Conservation (phyloP, 208 protist species). For the Wallacemonas sp. region DNA sequence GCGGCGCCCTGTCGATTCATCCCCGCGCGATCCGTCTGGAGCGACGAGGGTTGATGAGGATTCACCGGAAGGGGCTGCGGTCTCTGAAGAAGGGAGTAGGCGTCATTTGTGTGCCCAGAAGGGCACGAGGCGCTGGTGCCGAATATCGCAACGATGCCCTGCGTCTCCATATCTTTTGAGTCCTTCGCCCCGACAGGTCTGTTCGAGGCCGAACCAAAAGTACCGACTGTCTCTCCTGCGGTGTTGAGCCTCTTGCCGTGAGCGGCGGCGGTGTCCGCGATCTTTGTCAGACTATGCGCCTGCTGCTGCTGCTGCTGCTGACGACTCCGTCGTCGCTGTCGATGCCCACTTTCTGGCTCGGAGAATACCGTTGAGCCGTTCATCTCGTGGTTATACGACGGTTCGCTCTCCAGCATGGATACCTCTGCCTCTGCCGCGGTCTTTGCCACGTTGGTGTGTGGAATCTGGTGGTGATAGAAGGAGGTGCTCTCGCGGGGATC, state of each 20-base stretch:
- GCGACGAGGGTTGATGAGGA: too few species aligned
- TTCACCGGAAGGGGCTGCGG: not conserved
- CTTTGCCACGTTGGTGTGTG: too few species aligned
- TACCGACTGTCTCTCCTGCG: too few species aligned
- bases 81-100: too few species aligned
- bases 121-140: not conserved
- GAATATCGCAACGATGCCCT: constrained; percentile 10
- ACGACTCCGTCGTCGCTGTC: not conserved
- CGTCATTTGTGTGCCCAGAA: too few species aligned
- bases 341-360: not conserved
- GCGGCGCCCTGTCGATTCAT: too few species aligned
- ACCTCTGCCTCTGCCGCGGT: too few species aligned
- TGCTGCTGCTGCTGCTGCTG: not conserved
- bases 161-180: not conserved
- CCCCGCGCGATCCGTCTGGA: too few species aligned
- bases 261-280: not conserved
- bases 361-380: not conserved
- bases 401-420: not conserved
- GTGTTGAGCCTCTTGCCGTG: too few species aligned
- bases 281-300: not conserved
- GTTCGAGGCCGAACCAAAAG: too few species aligned
- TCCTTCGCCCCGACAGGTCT: not conserved
- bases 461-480: too few species aligned
- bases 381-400: not conserved
- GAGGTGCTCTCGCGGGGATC: too few species aligned